phyloP scores from a whole-genome alignment of 306 rosid species.

The Potentilla sterilis region DNA sequence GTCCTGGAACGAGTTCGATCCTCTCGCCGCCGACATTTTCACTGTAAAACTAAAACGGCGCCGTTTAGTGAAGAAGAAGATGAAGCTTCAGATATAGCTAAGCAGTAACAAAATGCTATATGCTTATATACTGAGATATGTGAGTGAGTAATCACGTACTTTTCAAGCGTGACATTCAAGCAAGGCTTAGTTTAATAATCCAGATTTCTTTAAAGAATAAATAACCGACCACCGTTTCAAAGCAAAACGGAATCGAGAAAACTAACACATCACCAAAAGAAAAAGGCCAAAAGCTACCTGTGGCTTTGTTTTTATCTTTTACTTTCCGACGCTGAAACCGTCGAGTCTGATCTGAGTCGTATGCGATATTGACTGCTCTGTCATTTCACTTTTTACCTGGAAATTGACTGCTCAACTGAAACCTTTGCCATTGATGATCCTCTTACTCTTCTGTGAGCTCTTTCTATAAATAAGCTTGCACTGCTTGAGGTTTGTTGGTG shows the following conservation, averaged over 20 bases:
- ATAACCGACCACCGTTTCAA: conserved; percentile 47
- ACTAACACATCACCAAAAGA: background rate
- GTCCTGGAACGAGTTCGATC: conserved; percentile 56
- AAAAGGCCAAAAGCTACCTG: conserved; percentile 25
- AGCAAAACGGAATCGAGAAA: conserved; percentile 28
- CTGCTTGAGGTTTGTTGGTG: background rate
- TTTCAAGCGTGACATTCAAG: conserved; percentile 56
- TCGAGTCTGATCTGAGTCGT: conserved; percentile 14
- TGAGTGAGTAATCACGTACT: background rate
- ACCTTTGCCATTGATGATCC: conserved; percentile 19
- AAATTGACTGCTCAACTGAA: conserved; percentile 21
- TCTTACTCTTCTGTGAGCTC: background rate
- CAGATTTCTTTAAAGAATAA: background rate
- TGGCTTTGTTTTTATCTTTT: conserved; percentile 16
- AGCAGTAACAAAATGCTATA: background rate
- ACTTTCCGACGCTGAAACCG: conserved; percentile 38
- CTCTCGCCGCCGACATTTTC: conserved; percentile 57
- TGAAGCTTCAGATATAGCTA: conserved; percentile 7
- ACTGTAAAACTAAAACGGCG: conserved; percentile 23
- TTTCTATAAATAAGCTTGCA: background rate
- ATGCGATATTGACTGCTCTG: conserved; percentile 16
- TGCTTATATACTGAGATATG: background rate
- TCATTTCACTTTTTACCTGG: conserved; percentile 3
- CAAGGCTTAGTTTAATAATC: conserved; percentile 25
- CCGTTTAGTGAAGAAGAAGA: conserved; percentile 5